phyloP scores from a whole-genome alignment of 2,329 filamentous ascomycete genomes.

The Drechslerella dactyloides region DNA sequence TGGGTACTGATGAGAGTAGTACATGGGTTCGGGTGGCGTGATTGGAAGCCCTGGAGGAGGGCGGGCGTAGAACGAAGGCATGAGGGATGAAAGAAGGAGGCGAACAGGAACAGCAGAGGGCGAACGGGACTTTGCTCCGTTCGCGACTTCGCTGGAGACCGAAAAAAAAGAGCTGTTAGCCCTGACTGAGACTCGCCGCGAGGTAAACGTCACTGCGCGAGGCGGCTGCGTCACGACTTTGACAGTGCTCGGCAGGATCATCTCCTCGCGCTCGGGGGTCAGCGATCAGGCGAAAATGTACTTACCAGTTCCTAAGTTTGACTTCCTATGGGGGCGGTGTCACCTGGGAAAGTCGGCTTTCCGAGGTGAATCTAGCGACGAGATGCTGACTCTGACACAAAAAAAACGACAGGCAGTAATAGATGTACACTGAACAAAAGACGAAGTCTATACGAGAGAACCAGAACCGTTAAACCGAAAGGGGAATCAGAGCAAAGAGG shows the following conservation, averaged over 20 bases:
- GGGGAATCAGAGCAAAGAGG: conserved; percentile 31
- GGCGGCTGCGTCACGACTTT: conserved; percentile 9
- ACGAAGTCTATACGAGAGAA: conserved; percentile 36
- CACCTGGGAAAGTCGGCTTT: conserved; percentile 39
- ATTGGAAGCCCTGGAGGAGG: conserved; percentile 48
- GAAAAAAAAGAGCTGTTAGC: conserved; percentile 40
- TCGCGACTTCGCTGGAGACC: conserved; percentile 48
- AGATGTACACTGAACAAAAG: conserved; percentile 20
- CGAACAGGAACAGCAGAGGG: conserved; percentile 54
- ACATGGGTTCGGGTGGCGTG: conserved; percentile 47
- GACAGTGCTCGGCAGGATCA: conserved; percentile 25
- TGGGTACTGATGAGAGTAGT: conserved; percentile 45
- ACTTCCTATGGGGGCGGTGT: conserved; percentile 28
- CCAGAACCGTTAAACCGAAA: conserved; percentile 37
- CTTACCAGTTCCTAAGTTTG: conserved; percentile 50
- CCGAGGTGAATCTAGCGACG: conserved; percentile 20
- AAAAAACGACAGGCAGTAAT: conserved; percentile 11
- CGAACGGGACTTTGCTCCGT: conserved; percentile 48
- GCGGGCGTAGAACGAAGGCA: conserved; percentile 51
- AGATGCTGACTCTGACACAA: conserved; percentile 19
- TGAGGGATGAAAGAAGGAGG: conserved; percentile 48
- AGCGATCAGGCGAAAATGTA: conserved; percentile 10
- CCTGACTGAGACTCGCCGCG: conserved; percentile 18
- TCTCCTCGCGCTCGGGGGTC: conserved; percentile 15
- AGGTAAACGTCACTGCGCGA: conserved; percentile 7